Conservation (phyloP, 2,329 filamentous ascomycete genomes). For the Fusarium piperis region DNA sequence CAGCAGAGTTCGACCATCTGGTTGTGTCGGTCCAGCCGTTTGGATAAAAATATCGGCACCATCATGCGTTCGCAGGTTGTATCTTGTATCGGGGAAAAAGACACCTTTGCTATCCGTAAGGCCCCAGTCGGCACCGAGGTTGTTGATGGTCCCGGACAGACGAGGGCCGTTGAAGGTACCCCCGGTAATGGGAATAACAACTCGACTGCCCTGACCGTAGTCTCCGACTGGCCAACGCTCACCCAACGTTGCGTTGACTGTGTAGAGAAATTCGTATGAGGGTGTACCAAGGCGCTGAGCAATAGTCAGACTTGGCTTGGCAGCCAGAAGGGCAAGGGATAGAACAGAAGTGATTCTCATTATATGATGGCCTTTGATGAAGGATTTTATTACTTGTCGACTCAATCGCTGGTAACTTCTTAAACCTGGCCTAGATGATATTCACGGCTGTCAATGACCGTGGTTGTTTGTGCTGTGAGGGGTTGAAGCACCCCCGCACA, state of each 20-base stretch:
- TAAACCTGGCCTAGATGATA: background rate
- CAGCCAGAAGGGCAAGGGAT: background rate
- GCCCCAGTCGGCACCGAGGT: conserved; percentile 51
- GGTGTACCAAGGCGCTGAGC: conserved; percentile 32
- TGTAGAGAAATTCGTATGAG: conserved; percentile 35
- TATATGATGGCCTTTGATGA: background rate
- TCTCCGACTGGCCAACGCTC: conserved; percentile 36
- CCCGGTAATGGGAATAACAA: conserved; percentile 47
- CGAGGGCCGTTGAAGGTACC: conserved; percentile 50
- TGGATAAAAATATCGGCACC: conserved; percentile 51
- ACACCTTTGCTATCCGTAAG: conserved; percentile 47
- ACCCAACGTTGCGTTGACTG: conserved; percentile 32
- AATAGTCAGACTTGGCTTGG: background rate
- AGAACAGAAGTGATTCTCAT: conserved; percentile 22
- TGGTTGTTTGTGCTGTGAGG: background rate
- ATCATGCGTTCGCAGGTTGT: conserved; percentile 51
- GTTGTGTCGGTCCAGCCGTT: conserved; percentile 49
- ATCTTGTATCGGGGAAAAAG: conserved; percentile 52
- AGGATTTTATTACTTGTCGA: background rate
- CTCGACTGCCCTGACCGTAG: conserved; percentile 34
- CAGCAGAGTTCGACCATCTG: conserved; percentile 42
- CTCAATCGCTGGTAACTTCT: background rate
- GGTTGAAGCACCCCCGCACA: conserved; percentile 18
- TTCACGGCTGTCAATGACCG: background rate
- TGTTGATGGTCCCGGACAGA: conserved; percentile 43